phyloP scores from a whole-genome alignment of 495 filamentous ascomycete species.

The Penicillium manginii region DNA sequence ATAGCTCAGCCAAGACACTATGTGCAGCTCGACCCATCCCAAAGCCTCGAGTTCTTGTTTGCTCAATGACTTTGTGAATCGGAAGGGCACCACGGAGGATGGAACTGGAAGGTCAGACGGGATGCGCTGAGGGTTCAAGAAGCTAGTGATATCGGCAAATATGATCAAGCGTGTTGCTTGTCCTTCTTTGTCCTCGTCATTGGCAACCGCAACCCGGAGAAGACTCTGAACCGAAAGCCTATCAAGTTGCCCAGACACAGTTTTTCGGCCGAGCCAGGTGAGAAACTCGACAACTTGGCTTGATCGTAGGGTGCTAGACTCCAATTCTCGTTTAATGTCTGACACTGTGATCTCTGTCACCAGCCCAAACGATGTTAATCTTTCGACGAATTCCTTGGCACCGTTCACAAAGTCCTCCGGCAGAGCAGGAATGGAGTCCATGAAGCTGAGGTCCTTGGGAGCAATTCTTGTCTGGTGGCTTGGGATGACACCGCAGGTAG shows the following conservation, averaged over 20 bases:
- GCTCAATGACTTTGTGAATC: constrained; percentile 66
- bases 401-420: constrained; percentile 70
- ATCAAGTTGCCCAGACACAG: constrained; percentile 69
- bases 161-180: constrained; percentile 68
- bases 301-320: constrained; percentile 72
- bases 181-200: constrained; percentile 64
- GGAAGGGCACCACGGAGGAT: constrained; percentile 79
- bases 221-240: constrained; percentile 61
- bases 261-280: constrained; percentile 74
- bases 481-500: constrained; percentile 79
- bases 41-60: constrained; percentile 71
- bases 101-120: constrained; percentile 83
- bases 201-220: constrained; percentile 79
- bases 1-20: constrained; percentile 82
- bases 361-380: constrained; percentile 76
- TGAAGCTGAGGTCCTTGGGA: constrained; percentile 82
- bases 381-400: constrained; percentile 70
- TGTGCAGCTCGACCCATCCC: constrained; percentile 79
- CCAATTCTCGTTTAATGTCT: constrained; percentile 82
- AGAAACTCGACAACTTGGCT: constrained; percentile 79
- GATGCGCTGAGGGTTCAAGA: constrained; percentile 73
- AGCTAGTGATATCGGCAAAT: constrained; percentile 73
- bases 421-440: constrained; percentile 87
- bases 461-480: constrained; percentile 78
- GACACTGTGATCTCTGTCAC: constrained; percentile 82